Evolutionary conservation across 768 basidiomycete genomes (phyloP), one percentile per base, ranked within the genome.

Genomic region (Mycena belliarum): DNA sequence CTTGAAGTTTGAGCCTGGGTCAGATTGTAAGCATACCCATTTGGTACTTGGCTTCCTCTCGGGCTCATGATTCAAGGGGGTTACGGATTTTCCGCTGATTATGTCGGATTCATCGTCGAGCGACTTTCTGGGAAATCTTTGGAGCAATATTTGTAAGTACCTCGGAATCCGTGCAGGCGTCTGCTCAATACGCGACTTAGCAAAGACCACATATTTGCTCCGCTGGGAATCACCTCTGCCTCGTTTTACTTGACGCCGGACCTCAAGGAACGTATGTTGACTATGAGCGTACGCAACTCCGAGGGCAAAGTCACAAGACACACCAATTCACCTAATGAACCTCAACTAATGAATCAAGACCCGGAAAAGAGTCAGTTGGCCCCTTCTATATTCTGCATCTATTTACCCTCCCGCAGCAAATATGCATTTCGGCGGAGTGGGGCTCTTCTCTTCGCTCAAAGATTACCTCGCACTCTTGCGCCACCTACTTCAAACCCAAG

Each of bases 401-500:
- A 20, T 21, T 38, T 18, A 57, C 40, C 51, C n/a, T 11, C 33
- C 21, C 53, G 28, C 24, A 71, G 70, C 68, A 2, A 46, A 57
- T 14, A 46, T 68, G 4, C 57, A 67, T 29, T 58, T 73, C 21
- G 73, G 70, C 6, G 73, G 72, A 44, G 60, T 68, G 5, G 72
- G 72, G 3, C 32, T 70, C 7, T 72, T 70, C 48, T 58, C 64
- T 18, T 66, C 73, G 8, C 32, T 69, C 16, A 60, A 63, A 3
- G 72, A 73, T 51, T 74, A 74, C 52, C 63, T 74, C n/a, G 53
- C 64, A 1, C 55, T 75, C 21, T 55, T 74, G 9, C 70, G 71
- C 4, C 72, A 76, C 42, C 44, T 74, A 12, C 67, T 74, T 0
- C 70, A 70, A 46, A 63, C 72, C 15, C 56, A 70, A 55, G 63